These are phyloP conservation scores for Gracilaria domingensis DNA, from an alignment of 23 red algal species.

Conservation along the genomic window DNA sequence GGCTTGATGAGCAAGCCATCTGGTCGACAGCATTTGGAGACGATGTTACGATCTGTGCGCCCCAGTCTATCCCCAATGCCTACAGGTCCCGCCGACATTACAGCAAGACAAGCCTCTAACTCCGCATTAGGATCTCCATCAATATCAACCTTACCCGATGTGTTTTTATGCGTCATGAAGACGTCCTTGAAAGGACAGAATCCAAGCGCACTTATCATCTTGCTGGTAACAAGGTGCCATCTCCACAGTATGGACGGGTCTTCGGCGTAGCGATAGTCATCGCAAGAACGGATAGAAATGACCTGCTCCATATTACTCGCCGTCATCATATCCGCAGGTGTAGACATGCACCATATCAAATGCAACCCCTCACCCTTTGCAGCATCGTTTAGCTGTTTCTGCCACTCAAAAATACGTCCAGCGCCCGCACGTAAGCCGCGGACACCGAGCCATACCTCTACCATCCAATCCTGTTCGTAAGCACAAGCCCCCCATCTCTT, in stretches of 20 bases:
- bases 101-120: conserved; percentile 61
- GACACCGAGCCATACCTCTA: conserved; percentile 65
- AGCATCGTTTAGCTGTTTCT: conserved; percentile 46
- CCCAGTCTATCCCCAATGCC: conserved; percentile 65
- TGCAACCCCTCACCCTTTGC: conserved; percentile 35
- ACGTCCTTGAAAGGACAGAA: conserved; percentile 71
- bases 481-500: conserved; percentile 53
- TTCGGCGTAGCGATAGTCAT: conserved; percentile 71
- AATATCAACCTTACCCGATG: conserved; percentile 33
- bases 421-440: conserved; percentile 46
- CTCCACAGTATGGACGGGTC: conserved; percentile 67
- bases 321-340: conserved; percentile 49
- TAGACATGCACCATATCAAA: conserved; percentile 76
- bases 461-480: conserved; percentile 73
- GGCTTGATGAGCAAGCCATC: conserved; percentile 72
- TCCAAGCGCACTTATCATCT: conserved; percentile 38
- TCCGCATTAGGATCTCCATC: conserved; percentile 67
- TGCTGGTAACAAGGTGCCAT: conserved; percentile 59
- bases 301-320: conserved; percentile 34
- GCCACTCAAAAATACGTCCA: conserved; percentile 57
- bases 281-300: conserved; percentile 58
- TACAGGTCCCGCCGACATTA: conserved; percentile 60
- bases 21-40: conserved; percentile 41
- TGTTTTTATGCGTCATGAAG: conserved; percentile 59
- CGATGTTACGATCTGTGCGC: conserved; percentile 41